These are phyloP conservation scores for Phytophthora ohioensis DNA, from an alignment of 352 stramenopile genomes.

Conservation along the genomic window DNA sequence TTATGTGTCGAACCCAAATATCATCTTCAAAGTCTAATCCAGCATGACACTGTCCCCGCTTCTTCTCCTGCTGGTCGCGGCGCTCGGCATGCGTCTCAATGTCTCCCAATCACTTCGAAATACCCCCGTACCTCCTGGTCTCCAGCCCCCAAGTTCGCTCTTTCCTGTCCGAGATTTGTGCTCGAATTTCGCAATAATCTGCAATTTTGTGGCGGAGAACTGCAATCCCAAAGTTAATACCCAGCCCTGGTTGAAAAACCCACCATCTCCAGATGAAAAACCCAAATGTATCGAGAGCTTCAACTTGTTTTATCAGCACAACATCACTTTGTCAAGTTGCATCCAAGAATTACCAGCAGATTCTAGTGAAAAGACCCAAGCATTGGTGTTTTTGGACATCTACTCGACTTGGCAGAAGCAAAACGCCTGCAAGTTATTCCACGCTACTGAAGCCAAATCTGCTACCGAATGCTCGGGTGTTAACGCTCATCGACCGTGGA, in stretches of 20 bases:
- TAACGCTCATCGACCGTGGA: slow-evolving; percentile 56
- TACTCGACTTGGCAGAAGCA: slow-evolving; percentile 61
- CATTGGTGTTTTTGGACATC: slow-evolving; percentile 44
- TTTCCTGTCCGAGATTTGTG: slow-evolving; percentile 36
- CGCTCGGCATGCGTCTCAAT: background rate
- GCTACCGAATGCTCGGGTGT: slow-evolving; percentile 51
- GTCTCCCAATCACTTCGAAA: slow-evolving; percentile 3
- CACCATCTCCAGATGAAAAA: slow-evolving; percentile 1
- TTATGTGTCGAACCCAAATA: background rate
- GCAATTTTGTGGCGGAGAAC: slow-evolving; percentile 48
- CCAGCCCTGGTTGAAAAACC: slow-evolving; percentile 3
- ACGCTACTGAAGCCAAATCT: slow-evolving; percentile 56
- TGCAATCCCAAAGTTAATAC: slow-evolving; percentile 37
- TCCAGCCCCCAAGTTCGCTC: slow-evolving; percentile 2
- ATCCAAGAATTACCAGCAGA: slow-evolving; percentile 23
- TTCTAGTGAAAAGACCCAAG: slow-evolving; percentile 26
- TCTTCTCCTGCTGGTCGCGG: slow-evolving; percentile 17
- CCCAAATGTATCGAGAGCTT: slow-evolving; percentile 59
- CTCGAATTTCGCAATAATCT: slow-evolving; percentile 49
- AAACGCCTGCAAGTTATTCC: slow-evolving; percentile 61
- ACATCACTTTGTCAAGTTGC: slow-evolving; percentile 49
- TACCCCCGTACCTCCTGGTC: background rate
- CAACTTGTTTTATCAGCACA: slow-evolving; percentile 57
- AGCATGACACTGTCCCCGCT: background rate
- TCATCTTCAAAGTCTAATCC: background rate